Percentiles rank a stretch among this genome's conserved stretches.
Conservation (phyloP, 2,329 filamentous ascomycete species). For the Ceratocystis cacaofunesta region DNA sequence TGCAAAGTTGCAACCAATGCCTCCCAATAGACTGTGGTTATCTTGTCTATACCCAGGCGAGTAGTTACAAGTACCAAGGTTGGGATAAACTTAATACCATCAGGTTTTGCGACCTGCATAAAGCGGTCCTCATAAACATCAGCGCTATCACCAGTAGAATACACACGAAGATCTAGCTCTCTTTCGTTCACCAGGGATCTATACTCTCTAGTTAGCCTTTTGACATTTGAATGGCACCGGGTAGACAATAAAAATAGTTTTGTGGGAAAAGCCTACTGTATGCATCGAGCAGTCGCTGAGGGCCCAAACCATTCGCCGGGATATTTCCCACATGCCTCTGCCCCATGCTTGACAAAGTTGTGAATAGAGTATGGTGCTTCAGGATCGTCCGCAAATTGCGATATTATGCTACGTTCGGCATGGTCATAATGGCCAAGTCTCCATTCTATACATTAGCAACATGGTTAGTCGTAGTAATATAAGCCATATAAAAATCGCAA, state of each 20-base stretch:
- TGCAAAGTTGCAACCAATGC: slow-evolving; percentile 74
- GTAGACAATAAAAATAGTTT: no score
- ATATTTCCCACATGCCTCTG: slow-evolving; percentile 75
- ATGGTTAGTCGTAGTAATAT: not conserved
- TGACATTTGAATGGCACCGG: no score
- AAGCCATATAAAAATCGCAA: not conserved
- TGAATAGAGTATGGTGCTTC: slow-evolving; percentile 87
- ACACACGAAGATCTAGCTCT: slow-evolving; percentile 56
- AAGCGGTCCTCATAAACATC: slow-evolving; percentile 91
- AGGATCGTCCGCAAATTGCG: slow-evolving; percentile 75
- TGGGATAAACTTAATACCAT: slow-evolving; percentile 54
- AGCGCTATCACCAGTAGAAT: slow-evolving; percentile 75
- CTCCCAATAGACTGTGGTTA: slow-evolving; percentile 90
- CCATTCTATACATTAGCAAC: slow-evolving; percentile 44
- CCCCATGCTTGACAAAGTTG: slow-evolving; percentile 80
- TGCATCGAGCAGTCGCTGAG: slow-evolving; percentile 87
- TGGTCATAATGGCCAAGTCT: slow-evolving; percentile 42
- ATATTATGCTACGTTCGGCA: slow-evolving; percentile 57
- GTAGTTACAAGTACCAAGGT: slow-evolving; percentile 83
- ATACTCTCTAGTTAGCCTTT: slow-evolving; percentile 16
- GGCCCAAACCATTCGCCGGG: slow-evolving; percentile 98
- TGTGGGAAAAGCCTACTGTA: slow-evolving; percentile 49
- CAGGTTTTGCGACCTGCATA: slow-evolving; percentile 56
- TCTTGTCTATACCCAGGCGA: slow-evolving; percentile 79
- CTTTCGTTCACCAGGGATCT: slow-evolving; percentile 62